phyloP scores from a whole-genome alignment of 495 filamentous ascomycete genomes.

The Halenospora varia region DNA sequence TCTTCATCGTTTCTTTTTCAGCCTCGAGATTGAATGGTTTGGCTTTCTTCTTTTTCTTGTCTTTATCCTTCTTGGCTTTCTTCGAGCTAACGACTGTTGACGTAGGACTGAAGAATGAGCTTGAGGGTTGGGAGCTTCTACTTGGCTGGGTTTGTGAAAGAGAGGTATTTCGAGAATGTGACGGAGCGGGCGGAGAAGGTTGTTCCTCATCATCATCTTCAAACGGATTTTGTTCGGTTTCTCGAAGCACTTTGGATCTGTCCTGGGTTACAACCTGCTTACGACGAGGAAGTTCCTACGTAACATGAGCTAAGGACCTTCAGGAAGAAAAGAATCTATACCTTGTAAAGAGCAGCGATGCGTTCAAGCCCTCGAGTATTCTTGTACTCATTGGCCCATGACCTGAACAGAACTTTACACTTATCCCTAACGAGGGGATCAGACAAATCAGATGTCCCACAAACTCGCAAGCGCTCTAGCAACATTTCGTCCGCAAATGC shows the following conservation, averaged over 20 bases:
- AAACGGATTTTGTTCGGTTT: constrained; percentile 60
- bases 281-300: constrained; percentile 47
- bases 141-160: constrained; percentile 18
- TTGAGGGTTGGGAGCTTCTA: constrained; percentile 29
- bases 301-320: not conserved
- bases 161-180: constrained; percentile 15
- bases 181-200: constrained; percentile 7
- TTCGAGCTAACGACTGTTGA: constrained; percentile 31
- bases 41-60: constrained; percentile 37
- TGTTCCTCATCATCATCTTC: constrained; percentile 59
- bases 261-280: constrained; percentile 60
- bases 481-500: constrained; percentile 89
- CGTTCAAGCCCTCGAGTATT: constrained; percentile 74
- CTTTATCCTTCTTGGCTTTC: constrained; percentile 44
- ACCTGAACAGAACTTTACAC: constrained; percentile 76
- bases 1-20: constrained; percentile 80
- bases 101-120: constrained; percentile 7
- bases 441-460: constrained; percentile 78
- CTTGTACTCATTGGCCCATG: constrained; percentile 85
- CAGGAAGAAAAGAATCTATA: constrained; percentile 11
- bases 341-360: constrained; percentile 75
- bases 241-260: constrained; percentile 74
- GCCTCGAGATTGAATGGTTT: constrained; percentile 77
- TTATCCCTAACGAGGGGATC: constrained; percentile 83
- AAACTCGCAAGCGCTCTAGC: constrained; percentile 85